Base-by-base conservation (phyloP, 169 alveolate species). In the Condylostoma magnum region DNA sequence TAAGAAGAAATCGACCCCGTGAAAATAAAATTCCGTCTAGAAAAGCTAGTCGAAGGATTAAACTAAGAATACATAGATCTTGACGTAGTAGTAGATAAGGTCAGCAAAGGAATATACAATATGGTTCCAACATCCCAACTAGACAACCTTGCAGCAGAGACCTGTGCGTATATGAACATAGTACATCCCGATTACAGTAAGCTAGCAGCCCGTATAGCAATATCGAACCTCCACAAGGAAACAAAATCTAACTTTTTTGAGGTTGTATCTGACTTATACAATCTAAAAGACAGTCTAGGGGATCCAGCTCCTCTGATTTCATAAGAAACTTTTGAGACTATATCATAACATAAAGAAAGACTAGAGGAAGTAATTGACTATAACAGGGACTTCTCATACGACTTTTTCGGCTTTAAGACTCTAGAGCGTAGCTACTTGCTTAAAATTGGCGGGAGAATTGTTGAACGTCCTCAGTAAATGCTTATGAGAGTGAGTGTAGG, bases 161-260 rank as follows among this genome's bases (percentile, higher is more conserved):
- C 99, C 38, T 95, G 99, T 77, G 99, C 99, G 28, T 98, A 98
- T 91, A 96, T 98, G 99, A 97, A 98, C 27, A 97, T 97, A 28
- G 93, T 94, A 31, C 99, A 98, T 79, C 99, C 99, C 6, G 99
- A 97, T 80, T 98, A 95, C 89, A 95, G 99, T 31, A 84, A 81
- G 33, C 90, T 98, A 70, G 99, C 99, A 22, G 99, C 99, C 12
- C 85, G 99, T 15, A 95, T 98, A 46, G 97, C 98, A 1, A 94
- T 95, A 6, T 94, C 95, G 50, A 96, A 97, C 86, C 82, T 98
- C 44, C 99, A 98, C 79, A 98, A 98, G 80, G 94, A 91, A 78
- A 97, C 99, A 0, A 68, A 76, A 43, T 87, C 89, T 43, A 91
- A 90, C 69, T 93, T 95, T 78, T 85, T 77, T 4, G 95, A 94